Base-by-base conservation (phyloP, 1,139 yeast genomes). In the Kodamaea fungicola region DNA sequence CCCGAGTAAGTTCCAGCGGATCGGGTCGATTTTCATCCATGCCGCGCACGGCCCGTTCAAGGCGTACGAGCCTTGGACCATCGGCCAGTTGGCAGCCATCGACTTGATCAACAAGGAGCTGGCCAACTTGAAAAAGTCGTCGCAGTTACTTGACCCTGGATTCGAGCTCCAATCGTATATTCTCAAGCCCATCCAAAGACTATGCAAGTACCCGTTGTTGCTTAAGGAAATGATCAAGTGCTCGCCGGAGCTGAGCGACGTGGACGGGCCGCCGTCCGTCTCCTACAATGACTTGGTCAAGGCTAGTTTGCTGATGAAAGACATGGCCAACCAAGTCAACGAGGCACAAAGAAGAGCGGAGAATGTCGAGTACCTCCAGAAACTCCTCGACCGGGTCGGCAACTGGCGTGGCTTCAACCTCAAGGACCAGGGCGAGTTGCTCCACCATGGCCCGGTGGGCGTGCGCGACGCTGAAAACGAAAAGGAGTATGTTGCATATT, bases 361-460 rank as follows among this genome's bases (percentile, higher is more conserved):
- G 57, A 94, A 92, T 59, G 77, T 81, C 32, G 85, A 81, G 42
- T 75, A 79, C 33, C 71, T 86, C 33, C 79, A 77, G 47, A 84
- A 82, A 39, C 69, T 92, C 32, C 72, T 76, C 38, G 85, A 79
- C 30, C 74, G 92, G 42, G 94, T 90, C 8, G 70, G 75, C 30
- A 95, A 90, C 60, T 92, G 98, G 98, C 78, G 90, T 50, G 97
- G 97, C n/a, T 90, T 88, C 60, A 81, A 81, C 45, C 67, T 86
- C 37, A 74, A 73, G 43, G 86, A 82, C 49, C 88, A 89, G 61
- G 98, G 99, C 22, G 95, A 86, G 43, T 71, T 92, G 40, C 62
- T 90, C 35, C 80, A 81, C 54, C 87, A 82, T 52, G 95, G 92
- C 37, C 67, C 72, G 28, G 92, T 87, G 32, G 81, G 83, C 2